Base-by-base conservation (phyloP, 148 eudicot species). In the Camellia granthamiana region DNA sequence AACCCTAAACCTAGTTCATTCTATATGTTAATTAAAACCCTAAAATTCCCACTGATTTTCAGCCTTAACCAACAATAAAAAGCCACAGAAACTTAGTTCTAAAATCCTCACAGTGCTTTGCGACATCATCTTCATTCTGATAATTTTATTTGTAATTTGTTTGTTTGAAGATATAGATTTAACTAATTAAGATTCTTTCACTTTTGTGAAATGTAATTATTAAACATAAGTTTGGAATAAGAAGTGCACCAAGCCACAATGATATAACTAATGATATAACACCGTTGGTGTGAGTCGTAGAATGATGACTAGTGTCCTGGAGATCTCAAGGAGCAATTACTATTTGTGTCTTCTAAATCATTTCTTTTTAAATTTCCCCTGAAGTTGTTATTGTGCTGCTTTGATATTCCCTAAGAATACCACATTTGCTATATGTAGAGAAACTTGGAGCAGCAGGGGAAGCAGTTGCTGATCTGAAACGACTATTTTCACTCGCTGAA, bases 361-460 rank as follows among this genome's bases (percentile, higher is more conserved):
- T 68, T 5, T 18, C 16, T 11, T 51, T 47, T 30, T 30, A 30
- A 30, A 30, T 72, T 13, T 21, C 30, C 42, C 1, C 21, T 71
- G 56, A 18, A 46, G n/a, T 10, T 15, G 54, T 69, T 6, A 16
- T 69, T 69, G 0, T 7, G 73, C 73, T 69, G 43, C 73, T 69
- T 69, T 19, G 18, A 18, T 69, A 43, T 15, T 13, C 49, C 14
- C 46, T 68, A 67, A 42, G 54, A 70, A 44, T 70, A 16, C 46
- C 5, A 74, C 46, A 46, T 60, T 74, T 69, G 58, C 60, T 60
- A 15, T 79, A 6, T 86, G 84, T 89, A 96, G 99, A 92, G 86
- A 92, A 88, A 87, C 95, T 96, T 81, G 99, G 99, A 83, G 87
- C 82, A 82, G 81, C 87, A 23, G 94, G 94, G 81, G 90, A 92